Evolutionary conservation across 1,284 basidiomycete species (phyloP).

Genomic region (Pyrrhoderma lamaoense): DNA sequence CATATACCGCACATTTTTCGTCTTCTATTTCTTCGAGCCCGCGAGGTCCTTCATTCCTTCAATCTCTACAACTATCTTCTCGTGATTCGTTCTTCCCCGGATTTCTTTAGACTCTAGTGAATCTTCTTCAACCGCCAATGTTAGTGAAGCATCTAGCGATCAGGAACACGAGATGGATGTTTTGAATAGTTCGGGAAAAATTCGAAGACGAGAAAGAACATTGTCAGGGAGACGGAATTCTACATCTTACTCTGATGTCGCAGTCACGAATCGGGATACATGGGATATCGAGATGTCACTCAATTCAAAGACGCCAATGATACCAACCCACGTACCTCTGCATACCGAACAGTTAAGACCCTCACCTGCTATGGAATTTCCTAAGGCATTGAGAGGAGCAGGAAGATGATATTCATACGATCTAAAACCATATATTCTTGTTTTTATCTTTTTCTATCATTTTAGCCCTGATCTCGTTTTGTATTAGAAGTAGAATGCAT

Average conservation of each 20-base stretch:
- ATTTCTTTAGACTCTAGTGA: conserved; percentile 13
- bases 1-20: neutral
- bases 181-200: conserved; percentile 1
- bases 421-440: no score
- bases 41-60: conserved; percentile 2
- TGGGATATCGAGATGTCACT: neutral
- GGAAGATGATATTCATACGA: no score
- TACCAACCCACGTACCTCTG: neutral
- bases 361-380: conserved; percentile 16
- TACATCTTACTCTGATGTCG: neutral
- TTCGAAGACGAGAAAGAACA: conserved; percentile 1
- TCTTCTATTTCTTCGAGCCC: neutral
- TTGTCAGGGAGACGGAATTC: neutral
- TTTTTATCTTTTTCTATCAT: no score
- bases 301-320: neutral
- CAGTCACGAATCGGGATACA: neutral
- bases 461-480: no score
- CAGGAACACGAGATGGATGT: conserved; percentile 17
- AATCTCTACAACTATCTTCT: conserved; percentile 7
- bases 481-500: no score
- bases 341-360: conserved; percentile 18
- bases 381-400: neutral
- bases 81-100: conserved; percentile 4
- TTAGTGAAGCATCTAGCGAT: conserved; percentile 13
- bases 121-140: conserved; percentile 4